These are phyloP conservation scores for Allium cepa DNA, from an alignment of 106 monocot species.

Conservation along the genomic window DNA sequence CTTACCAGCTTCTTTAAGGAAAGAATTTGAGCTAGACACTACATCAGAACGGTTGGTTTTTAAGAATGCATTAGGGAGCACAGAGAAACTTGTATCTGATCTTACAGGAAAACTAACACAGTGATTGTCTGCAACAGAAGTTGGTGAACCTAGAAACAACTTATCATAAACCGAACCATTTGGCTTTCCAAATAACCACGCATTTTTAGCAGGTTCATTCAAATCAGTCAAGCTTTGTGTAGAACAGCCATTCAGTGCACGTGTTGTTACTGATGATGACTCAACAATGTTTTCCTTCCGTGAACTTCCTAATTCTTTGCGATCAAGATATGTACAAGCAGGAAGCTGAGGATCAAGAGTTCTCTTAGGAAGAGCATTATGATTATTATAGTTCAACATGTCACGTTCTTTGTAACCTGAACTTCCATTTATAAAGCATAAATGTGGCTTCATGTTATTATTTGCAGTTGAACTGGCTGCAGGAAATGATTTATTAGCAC, in stretches of 20 bases:
- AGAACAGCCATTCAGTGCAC: constrained; percentile 3
- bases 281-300: constrained; percentile 11
- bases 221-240: constrained; percentile 24
- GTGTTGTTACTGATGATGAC: constrained; percentile 7
- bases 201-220: constrained; percentile 43
- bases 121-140: constrained; percentile 13
- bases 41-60: constrained; percentile 11
- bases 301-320: constrained; percentile 24
- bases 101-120: constrained; percentile 5
- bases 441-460: constrained; percentile 5
- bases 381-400: constrained; percentile 1
- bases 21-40: constrained; percentile 13
- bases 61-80: constrained; percentile 9
- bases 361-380: constrained; percentile 11
- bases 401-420: constrained; percentile 4
- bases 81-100: constrained; percentile 15
- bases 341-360: constrained; percentile 59
- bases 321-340: constrained; percentile 36
- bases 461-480: constrained; percentile 1
- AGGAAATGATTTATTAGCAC: constrained; percentile 5
- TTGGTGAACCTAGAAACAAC: constrained; percentile 1
- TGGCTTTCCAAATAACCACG: constrained; percentile 7
- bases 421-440: constrained; percentile 28
- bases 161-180: constrained; percentile 18
- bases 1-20: constrained; percentile 40